phyloP scores from a whole-genome alignment of 2,329 filamentous ascomycete genomes.

The Dothideomycetes sp. region DNA sequence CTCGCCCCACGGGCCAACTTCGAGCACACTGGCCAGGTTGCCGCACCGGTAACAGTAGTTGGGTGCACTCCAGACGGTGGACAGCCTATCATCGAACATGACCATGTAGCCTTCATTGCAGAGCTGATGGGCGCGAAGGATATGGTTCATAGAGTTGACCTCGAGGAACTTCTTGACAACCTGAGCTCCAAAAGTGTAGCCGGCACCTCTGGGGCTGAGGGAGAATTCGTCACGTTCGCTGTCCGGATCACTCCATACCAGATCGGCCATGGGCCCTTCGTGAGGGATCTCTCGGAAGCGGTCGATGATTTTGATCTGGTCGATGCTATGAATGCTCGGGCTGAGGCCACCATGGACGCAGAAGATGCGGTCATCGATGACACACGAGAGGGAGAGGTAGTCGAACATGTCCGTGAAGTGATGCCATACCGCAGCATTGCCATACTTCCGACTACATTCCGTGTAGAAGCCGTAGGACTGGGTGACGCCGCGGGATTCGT shows the following conservation, averaged over 20 bases:
- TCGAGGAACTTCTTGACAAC: slow-evolving; percentile 97
- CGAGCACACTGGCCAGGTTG: slow-evolving; percentile 92
- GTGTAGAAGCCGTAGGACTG: slow-evolving; percentile 99
- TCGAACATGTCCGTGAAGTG: slow-evolving; percentile 99
- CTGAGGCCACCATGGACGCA: slow-evolving; percentile 80
- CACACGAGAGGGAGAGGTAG: slow-evolving; percentile 89
- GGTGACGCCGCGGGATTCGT: slow-evolving; percentile 88
- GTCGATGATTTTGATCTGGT: slow-evolving; percentile 99
- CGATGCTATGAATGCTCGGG: slow-evolving; percentile 83
- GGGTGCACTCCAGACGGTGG: slow-evolving; percentile 73
- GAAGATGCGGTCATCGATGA: slow-evolving; percentile 98
- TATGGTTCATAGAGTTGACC: slow-evolving; percentile 96
- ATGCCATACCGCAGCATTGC: slow-evolving; percentile 97
- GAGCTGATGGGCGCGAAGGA: slow-evolving; percentile 92
- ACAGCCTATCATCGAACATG: slow-evolving; percentile 85
- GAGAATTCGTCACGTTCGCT: slow-evolving; percentile 97
- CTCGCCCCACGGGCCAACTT: slow-evolving; percentile 87
- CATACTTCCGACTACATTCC: slow-evolving; percentile 95
- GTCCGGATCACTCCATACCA: slow-evolving; percentile 97
- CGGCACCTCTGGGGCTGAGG: slow-evolving; percentile 81
- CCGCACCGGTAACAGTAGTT: slow-evolving; percentile 53
- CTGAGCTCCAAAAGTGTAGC: slow-evolving; percentile 95
- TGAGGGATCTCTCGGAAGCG: slow-evolving; percentile 97
- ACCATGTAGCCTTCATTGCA: slow-evolving; percentile 98
- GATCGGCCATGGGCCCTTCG: slow-evolving; percentile 97